Evolutionary conservation across 225 moss, liverwort and hornwort genomes (phyloP).

Genomic region (Straminergon stramineum): DNA sequence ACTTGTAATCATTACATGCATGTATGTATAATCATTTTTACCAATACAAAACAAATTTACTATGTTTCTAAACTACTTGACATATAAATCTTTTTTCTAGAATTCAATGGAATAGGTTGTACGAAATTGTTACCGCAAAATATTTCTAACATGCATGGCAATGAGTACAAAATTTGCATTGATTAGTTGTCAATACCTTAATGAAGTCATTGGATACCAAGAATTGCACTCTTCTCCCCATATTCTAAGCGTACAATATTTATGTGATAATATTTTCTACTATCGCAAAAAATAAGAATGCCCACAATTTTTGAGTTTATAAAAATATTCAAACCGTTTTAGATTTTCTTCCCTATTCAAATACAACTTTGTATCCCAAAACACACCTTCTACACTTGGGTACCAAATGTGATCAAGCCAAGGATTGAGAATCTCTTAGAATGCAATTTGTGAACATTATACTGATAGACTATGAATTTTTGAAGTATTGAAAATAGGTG

Average conservation of each 20-base stretch:
- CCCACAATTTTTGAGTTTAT: not conserved
- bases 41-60: not conserved
- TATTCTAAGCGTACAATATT: not conserved
- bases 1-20: not conserved
- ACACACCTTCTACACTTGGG: not conserved
- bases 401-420: not conserved
- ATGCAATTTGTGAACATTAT: too few relatives aligned
- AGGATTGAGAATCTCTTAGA: not conserved
- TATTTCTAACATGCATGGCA: not conserved
- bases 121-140: not conserved
- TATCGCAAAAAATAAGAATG: not conserved
- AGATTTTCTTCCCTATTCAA: not conserved
- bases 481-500: not conserved
- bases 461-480: too few relatives aligned
- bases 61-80: rapidly evolving
- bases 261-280: not conserved
- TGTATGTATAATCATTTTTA: not conserved
- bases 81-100: rapidly evolving
- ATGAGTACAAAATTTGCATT: not conserved
- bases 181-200: not conserved
- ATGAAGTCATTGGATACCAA: not conserved
- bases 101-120: not conserved
- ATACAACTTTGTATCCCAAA: not conserved
- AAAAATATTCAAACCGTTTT: not conserved
- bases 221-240: not conserved